phyloP scores from a whole-genome alignment of 2,329 filamentous ascomycete genomes.

The Fusarium ambrosium region DNA sequence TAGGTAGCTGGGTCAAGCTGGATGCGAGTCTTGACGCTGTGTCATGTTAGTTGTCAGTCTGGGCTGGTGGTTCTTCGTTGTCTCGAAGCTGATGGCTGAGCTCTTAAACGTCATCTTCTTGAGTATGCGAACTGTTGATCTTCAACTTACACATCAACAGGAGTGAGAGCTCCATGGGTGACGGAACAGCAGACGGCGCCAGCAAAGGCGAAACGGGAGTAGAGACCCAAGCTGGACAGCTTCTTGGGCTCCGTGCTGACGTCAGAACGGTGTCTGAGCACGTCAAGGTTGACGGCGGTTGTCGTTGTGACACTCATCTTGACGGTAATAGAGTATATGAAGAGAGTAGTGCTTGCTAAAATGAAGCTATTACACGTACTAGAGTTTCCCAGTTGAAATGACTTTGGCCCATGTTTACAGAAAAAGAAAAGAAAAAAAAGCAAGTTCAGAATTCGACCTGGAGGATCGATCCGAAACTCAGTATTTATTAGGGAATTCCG shows the following conservation, averaged over 20 bases:
- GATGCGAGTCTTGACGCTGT: constrained; percentile 93
- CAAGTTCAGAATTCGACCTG: background rate
- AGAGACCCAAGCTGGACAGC: background rate
- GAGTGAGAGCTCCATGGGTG: background rate
- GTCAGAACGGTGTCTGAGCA: background rate
- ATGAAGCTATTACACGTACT: background rate
- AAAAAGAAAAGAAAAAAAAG: background rate
- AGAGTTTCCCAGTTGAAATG: background rate
- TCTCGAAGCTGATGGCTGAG: background rate
- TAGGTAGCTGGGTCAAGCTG: constrained; percentile 91
- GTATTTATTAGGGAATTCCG: background rate
- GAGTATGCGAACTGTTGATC: background rate
- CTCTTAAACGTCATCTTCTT: background rate
- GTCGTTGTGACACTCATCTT: background rate
- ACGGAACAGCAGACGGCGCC: background rate
- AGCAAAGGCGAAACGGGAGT: background rate
- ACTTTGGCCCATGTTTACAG: background rate
- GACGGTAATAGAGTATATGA: background rate
- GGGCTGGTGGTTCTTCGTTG: background rate
- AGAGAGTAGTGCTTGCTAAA: background rate
- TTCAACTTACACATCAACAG: background rate
- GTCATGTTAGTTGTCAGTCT: constrained; percentile 31
- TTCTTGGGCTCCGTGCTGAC: background rate
- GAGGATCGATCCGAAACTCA: background rate
- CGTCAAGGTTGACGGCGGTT: background rate